Evolutionary conservation across 345 rosid species (phyloP).

Genomic region (Abelmoschus esculentus): DNA sequence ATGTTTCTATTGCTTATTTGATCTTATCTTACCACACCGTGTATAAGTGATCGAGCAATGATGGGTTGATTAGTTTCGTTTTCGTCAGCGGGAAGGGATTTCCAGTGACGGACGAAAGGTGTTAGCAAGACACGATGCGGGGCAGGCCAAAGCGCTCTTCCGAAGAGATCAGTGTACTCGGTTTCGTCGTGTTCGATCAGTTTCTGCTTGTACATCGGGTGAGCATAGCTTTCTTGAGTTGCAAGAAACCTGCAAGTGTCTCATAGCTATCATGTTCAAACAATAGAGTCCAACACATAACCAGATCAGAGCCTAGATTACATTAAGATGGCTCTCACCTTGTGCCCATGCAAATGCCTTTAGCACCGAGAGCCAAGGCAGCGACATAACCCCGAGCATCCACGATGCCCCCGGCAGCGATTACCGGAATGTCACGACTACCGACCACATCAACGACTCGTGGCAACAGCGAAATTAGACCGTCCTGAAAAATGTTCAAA

Average conservation of each 20-base stretch:
- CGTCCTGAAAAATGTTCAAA: slow-evolving; percentile 35
- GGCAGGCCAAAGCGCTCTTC: slow-evolving; percentile 86
- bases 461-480: slow-evolving; percentile 63
- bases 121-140: slow-evolving; percentile 64
- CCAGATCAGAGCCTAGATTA: no score
- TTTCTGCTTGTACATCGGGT: slow-evolving; percentile 66
- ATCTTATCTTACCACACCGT: slow-evolving; percentile 42
- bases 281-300: slow-evolving; percentile 21
- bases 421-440: slow-evolving; percentile 52
- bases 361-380: slow-evolving; percentile 84
- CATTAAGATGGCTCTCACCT: slow-evolving; percentile 30
- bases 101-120: slow-evolving; percentile 62
- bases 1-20: not conserved
- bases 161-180: slow-evolving; percentile 62
- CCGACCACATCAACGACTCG: slow-evolving; percentile 63
- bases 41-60: slow-evolving; percentile 56
- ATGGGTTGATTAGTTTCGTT: slow-evolving; percentile 63
- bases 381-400: slow-evolving; percentile 85
- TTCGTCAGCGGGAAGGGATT: slow-evolving; percentile 40
- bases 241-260: slow-evolving; percentile 57
- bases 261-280: not conserved
- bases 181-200: slow-evolving; percentile 57
- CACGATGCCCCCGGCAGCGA: slow-evolving; percentile 76
- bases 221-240: slow-evolving; percentile 76
- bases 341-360: slow-evolving; percentile 79